phyloP scores from a whole-genome alignment of 106 monocot species.

The Dioscorea dumetorum region DNA sequence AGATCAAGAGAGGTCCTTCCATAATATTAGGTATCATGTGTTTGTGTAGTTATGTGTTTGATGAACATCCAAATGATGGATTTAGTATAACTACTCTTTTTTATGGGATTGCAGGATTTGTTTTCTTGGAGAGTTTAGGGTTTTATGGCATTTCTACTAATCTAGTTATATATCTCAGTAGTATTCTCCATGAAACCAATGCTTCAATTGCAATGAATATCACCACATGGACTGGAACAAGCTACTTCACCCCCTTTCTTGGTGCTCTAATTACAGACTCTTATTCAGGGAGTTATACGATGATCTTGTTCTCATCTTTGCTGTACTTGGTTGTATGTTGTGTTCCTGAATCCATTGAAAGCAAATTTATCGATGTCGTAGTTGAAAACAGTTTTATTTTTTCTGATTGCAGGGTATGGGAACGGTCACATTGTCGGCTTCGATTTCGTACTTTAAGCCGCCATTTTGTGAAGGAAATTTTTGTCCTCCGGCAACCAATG shows the following conservation, averaged over 20 bases:
- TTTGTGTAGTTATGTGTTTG: background rate
- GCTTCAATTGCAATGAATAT: conserved; percentile 15
- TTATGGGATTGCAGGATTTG: conserved; percentile 15
- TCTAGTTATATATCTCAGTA: conserved; percentile 28
- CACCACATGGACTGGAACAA: conserved; percentile 34
- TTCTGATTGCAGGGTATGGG: conserved; percentile 13
- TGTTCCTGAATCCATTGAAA: too few species aligned
- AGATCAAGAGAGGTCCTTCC: conserved; percentile 15
- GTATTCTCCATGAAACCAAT: conserved; percentile 29
- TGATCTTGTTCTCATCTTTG: conserved; percentile 27
- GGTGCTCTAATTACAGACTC: conserved; percentile 45
- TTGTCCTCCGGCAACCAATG: background rate
- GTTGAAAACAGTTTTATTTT: background rate
- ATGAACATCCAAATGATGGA: background rate
- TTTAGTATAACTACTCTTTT: background rate
- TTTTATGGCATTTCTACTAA: conserved; percentile 32
- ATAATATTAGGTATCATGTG: conserved; percentile 19
- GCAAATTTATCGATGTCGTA: background rate
- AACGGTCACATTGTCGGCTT: conserved; percentile 10
- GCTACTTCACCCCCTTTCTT: conserved; percentile 30
- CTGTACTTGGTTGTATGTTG: conserved; percentile 22
- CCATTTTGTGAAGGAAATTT: background rate
- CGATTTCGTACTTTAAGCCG: conserved; percentile 3
- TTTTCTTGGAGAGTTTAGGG: conserved; percentile 32
- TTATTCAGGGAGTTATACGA: conserved; percentile 29